Evolutionary conservation across 139 green algal genomes (phyloP).

Genomic region (Closterium sp.): DNA sequence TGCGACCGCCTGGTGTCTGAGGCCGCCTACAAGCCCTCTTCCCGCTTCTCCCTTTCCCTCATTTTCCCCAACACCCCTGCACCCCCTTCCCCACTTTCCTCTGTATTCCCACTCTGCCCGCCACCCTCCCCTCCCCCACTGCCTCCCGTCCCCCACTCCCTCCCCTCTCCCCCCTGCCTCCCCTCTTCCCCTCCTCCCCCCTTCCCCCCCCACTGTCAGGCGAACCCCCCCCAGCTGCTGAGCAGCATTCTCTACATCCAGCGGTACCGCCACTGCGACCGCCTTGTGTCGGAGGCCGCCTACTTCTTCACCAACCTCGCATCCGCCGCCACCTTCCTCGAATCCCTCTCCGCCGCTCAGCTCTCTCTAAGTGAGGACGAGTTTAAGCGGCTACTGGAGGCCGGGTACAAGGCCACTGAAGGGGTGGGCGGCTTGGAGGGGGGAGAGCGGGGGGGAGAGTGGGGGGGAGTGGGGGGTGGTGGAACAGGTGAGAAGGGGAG

Average conservation of each 20-base stretch:
- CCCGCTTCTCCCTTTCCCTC: background rate
- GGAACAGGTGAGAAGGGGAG: background rate
- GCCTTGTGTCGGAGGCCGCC: conserved; percentile 52
- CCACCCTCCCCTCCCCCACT: background rate
- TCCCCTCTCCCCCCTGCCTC: background rate
- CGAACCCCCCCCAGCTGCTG: conserved; percentile 66
- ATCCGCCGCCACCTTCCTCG: conserved; percentile 54
- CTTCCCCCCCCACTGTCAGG: conserved; percentile 10
- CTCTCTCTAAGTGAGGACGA: conserved; percentile 36
- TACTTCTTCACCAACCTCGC: conserved; percentile 67
- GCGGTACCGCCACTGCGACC: conserved; percentile 61
- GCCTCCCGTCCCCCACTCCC: background rate
- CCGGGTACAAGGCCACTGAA: background rate
- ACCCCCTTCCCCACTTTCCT: background rate
- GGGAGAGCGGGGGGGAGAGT: background rate
- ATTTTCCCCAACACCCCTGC: background rate
- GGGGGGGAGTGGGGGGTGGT: background rate
- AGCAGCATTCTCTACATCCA: conserved; percentile 77
- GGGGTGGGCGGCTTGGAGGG: background rate
- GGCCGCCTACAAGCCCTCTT: conserved; percentile 45
- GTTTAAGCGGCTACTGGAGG: conserved; percentile 19
- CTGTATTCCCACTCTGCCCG: background rate
- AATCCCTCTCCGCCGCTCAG: conserved; percentile 33
- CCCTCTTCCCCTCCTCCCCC: background rate
- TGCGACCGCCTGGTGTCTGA: conserved; percentile 50